Evolutionary conservation across 2,329 filamentous ascomycete genomes (phyloP).

Genomic region (Alternaria infectoria): DNA sequence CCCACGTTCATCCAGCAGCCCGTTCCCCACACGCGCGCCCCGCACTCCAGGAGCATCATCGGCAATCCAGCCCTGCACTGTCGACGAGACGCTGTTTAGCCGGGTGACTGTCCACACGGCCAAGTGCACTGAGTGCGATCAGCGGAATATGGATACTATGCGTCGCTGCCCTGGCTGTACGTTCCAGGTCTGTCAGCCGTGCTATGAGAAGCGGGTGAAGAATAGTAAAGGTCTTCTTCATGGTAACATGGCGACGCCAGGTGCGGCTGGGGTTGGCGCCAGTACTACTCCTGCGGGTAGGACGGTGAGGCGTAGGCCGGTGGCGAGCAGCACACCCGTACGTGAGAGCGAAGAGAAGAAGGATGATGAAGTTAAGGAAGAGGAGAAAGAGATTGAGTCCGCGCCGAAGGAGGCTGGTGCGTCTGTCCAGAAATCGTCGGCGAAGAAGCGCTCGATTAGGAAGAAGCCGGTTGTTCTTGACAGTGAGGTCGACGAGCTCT

Average conservation of each 20-base stretch:
- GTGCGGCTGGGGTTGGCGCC: not conserved
- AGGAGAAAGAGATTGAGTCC: not conserved
- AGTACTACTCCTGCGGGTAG: not conserved
- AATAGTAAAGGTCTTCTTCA: conserved; percentile 27
- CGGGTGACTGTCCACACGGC: conserved; percentile 42
- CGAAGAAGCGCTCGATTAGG: conserved; percentile 11
- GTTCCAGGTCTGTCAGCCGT: conserved; percentile 42
- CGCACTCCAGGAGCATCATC: conserved; percentile 16
- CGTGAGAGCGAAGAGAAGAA: not conserved
- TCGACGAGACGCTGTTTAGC: conserved; percentile 27
- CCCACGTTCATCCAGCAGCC: not conserved
- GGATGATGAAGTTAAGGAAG: not conserved
- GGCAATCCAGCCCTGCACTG: conserved; percentile 16
- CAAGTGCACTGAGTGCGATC: conserved; percentile 47
- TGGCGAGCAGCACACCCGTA: not conserved
- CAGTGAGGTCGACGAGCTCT: not conserved
- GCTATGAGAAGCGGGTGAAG: conserved; percentile 22
- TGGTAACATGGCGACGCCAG: conserved; percentile 24
- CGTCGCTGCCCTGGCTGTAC: conserved; percentile 44
- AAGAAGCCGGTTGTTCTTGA: conserved; percentile 1
- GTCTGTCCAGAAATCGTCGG: not conserved
- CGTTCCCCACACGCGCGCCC: conserved; percentile 4
- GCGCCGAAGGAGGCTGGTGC: not conserved
- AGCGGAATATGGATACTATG: conserved; percentile 40
- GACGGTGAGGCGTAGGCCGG: conserved; percentile 5